Evolutionary conservation across 768 basidiomycete species (phyloP), one percentile per base, ranked within the genome.

Genomic region (Kwoniella bestiolae): DNA sequence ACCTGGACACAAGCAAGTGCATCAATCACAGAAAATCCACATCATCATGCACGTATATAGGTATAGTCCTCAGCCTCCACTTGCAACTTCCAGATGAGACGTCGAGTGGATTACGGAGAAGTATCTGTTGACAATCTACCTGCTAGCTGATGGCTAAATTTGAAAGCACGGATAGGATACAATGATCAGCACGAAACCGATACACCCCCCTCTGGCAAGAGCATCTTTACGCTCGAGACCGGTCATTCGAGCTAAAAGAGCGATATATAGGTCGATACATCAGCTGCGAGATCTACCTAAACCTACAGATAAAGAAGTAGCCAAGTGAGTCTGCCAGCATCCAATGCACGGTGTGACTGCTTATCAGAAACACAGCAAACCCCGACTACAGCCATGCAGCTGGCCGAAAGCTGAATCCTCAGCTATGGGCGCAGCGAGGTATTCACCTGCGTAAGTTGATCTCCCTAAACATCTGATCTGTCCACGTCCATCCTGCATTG

Each of bases 391-490:
- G 16, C 65, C 65, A 32, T 68, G 56, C 21, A 26, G 52, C 46
- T 35, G 53, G 34, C 29, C 47, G 8, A 56, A 68, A 49, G 65
- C 71, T 25, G 66, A 70, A 41, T 67, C 67, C 5, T 66, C 67
- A 12, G 38, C 64, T 12, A 66, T 67, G 60, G 66, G 61, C 8
- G 63, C 63, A 29, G 57, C 55, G 18, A 53, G 47, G 11, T 53
- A 28, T 25, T 63, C 64, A 1, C 65, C 70, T 25, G 63, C 63
- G 67, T 70, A 45, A 51, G 68, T 26, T 11, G 25, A 23, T 41
- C 4, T 26, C n/a, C 49, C 6, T 5, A 26, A 34, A 14, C 18
- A 52, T 34, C n/a, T n/a, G n/a, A n/a, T n/a, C n/a, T n/a, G n/a
- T n/a, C n/a, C n/a, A n/a, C n/a, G n/a, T n/a, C n/a, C n/a, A n/a